Base-by-base conservation (phyloP, 345 rosid species). In the Melaleuca alternifolia region DNA sequence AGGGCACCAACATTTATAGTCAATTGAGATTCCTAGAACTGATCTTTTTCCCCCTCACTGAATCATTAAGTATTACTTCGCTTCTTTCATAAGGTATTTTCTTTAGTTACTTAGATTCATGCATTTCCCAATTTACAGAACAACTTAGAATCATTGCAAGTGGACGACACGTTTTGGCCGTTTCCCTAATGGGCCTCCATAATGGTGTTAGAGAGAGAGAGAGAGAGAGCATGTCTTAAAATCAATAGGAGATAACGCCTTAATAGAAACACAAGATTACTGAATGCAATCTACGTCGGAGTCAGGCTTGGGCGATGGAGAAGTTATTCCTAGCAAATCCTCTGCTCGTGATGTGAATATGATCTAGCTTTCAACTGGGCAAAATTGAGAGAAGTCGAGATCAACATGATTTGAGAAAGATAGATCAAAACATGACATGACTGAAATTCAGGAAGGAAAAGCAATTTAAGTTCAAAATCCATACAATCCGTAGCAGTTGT, bases 41-140 rank as follows among this genome's bases (percentile, higher is more conserved):
- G 33, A n/a, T 59, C 65, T n/a, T 59, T n/a, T 28, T 26, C 65
- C 18, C 65, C 0, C 65, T n/a, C 65, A 59, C 33, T n/a, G 11
- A 12, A 59, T 33, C 0, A 0, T 59, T 26, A 4, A 0, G 0
- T 59, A 0, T 59, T 12, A 59, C 65, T 26, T 11, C 8, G 0
- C 28, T 59, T 62, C 6, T 0, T 62, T 50, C 12, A 11, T 50
- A 7, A 62, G 76, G 76, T 3, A 7, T 30, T 62, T n/a, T 28
- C 9, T 62, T 62, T 44, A 62, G 18, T 30, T 16, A 33, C 6
- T 62, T 62, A 62, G 76, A 62, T 62, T 30, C 76, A 62, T 62
- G 23, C 76, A 30, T 18, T 62, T 62, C 76, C 15, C 44, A 65
- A 0, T 33, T 65, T 30, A 33, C 24, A 16, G 33, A 8, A 8